Base-by-base conservation (phyloP, 2,329 filamentous ascomycete genomes). In the Monosporascus cannonballus region DNA sequence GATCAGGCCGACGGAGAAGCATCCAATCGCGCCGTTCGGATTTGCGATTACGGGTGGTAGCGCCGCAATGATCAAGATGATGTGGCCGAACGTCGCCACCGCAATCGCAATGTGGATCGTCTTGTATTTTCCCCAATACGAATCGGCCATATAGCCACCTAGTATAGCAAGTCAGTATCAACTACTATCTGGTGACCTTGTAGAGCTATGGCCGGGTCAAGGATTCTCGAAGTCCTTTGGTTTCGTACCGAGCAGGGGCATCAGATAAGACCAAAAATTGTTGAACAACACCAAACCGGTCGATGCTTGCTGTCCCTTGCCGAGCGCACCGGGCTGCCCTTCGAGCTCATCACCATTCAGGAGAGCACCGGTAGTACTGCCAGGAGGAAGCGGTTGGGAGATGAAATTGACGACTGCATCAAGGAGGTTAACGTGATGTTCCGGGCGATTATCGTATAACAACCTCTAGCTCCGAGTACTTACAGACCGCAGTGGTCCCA, bases 101-200 rank as follows among this genome's bases (percentile, higher is more conserved):
- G 67, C 68, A 47, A 82, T 78, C 44, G 83, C 81, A 50, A 76
- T 72, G 55, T 81, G 75, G 59, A 86, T 85, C 1, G 83, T 85
- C 58, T 78, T 77, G 68, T 82, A 86, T 56, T 82, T 81, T 41
- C 83, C 83, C 59, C 78, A 74, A 59, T 81, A 83, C 54, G 82
- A 76, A 65, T 87, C 83, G 7, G 83, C 79, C 38, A 79, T 52
- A 55, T 70, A 76, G 20, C 73, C 76, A 59, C 76, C 76, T 45
- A 38, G 44, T 22, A 48, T 11, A 25, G 24, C 11, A 7, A 22
- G n/a, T 27, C 27, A 51, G 27, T 36, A 39, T 48, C 20, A 46
- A n/a, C 25, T 39, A 3, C 6, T 14, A 14, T 14, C 11, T 14
- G 30, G 3, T 4, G 30, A 14, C 11, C 30, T 5, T 14, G 30